A percentile compares a stretch with the other conserved stretches of the same genome.
These are phyloP conservation scores for Ophiocordyceps camponoti-rufipedis DNA, from an alignment of 2,329 filamentous ascomycete species.

Conservation along the genomic window DNA sequence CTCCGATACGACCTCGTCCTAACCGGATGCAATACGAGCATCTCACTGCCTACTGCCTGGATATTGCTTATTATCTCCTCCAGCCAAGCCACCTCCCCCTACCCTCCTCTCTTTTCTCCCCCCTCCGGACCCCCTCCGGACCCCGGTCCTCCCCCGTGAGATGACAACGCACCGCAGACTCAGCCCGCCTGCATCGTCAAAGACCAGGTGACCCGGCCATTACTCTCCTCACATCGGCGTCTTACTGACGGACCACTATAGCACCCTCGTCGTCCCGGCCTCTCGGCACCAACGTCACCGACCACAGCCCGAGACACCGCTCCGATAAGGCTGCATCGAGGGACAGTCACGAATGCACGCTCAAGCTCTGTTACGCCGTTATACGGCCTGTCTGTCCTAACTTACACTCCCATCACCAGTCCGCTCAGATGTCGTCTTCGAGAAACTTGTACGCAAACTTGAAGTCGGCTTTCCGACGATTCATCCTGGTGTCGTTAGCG, in stretches of 20 bases:
- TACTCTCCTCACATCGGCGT: background rate
- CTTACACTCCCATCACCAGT: no score
- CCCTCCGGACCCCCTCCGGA: background rate
- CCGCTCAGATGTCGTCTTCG: constrained; percentile 49
- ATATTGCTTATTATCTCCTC: no score
- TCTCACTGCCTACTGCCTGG: no score
- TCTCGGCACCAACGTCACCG: background rate
- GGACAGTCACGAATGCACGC: no score
- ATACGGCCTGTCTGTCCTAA: no score
- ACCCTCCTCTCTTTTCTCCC: background rate
- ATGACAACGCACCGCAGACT: background rate
- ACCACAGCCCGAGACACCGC: background rate
- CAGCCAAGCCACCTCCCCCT: no score
- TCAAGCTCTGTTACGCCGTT: no score
- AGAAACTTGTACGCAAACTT: constrained; percentile 97
- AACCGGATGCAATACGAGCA: no score
- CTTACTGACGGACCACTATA: no score
- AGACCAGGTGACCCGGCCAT: background rate
- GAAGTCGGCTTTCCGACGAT: constrained; percentile 91
- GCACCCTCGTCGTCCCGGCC: background rate
- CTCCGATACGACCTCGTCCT: no score
- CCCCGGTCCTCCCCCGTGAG: background rate
- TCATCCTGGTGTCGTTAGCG: no score
- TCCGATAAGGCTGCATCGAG: no score
- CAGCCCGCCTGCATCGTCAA: background rate